Evolutionary conservation across 2,329 filamentous ascomycete genomes (phyloP).

Genomic region (Colletotrichum truncatum): DNA sequence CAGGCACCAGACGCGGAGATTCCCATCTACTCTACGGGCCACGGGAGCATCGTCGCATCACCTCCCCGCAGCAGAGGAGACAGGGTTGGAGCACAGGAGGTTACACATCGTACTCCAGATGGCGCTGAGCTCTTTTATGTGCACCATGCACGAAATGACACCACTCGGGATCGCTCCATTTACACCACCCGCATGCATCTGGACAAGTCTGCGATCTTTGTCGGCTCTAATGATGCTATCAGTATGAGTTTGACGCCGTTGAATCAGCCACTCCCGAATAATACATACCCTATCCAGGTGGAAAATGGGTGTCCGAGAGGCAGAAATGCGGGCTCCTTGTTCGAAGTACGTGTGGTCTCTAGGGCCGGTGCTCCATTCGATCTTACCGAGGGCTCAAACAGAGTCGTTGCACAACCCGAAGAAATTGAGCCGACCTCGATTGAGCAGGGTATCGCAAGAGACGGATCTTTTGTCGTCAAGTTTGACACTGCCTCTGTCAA

Average conservation of each 20-base stretch:
- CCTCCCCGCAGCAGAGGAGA: slow-evolving; percentile 32
- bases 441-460: neutral
- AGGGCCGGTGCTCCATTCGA: slow-evolving; percentile 35
- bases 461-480: slow-evolving; percentile 27
- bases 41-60: slow-evolving; percentile 45
- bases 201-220: slow-evolving; percentile 31
- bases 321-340: neutral
- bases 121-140: slow-evolving; percentile 46
- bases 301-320: slow-evolving; percentile 21
- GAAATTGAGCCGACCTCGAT: slow-evolving; percentile 22
- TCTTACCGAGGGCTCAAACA: slow-evolving; percentile 35
- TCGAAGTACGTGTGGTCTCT: slow-evolving; percentile 33
- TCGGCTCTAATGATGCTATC: slow-evolving; percentile 40
- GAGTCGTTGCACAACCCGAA: slow-evolving; percentile 35
- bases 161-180: slow-evolving; percentile 36
- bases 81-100: slow-evolving; percentile 40
- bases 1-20: slow-evolving; percentile 38
- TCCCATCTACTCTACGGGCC: slow-evolving; percentile 44
- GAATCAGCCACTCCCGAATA: slow-evolving; percentile 41
- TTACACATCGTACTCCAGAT: slow-evolving; percentile 38
- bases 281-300: slow-evolving; percentile 41
- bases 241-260: slow-evolving; percentile 40
- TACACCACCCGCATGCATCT: slow-evolving; percentile 44
- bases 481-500: slow-evolving; percentile 18
- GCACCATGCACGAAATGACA: slow-evolving; percentile 44